Percentiles rank a stretch among this genome's conserved stretches.
phyloP scores from a whole-genome alignment of 441 rosid genomes.

The Omphalea diandra region DNA sequence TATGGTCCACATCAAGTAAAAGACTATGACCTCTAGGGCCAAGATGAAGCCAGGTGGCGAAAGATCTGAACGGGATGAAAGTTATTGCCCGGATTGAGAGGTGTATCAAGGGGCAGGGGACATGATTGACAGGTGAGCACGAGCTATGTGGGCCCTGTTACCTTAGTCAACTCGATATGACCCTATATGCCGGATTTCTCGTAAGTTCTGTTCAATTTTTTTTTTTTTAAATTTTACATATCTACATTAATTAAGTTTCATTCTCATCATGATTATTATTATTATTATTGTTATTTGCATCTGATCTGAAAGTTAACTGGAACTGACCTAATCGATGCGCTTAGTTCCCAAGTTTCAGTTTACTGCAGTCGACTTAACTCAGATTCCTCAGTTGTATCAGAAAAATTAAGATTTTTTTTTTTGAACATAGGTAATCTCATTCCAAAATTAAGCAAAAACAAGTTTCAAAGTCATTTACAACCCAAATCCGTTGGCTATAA shows the following conservation, averaged over 20 bases:
- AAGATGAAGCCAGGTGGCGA: background rate
- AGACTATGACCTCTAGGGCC: constrained; percentile 1
- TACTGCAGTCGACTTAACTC: background rate
- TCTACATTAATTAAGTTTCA: background rate
- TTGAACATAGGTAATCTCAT: background rate
- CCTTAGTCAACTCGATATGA: constrained; percentile 13
- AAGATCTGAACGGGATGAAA: background rate
- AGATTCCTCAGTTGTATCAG: constrained; percentile 6
- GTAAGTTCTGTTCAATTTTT: constrained; percentile 8
- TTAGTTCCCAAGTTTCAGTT: constrained; percentile 3
- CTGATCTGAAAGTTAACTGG: background rate
- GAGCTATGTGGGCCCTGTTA: constrained; percentile 13
- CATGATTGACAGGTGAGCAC: constrained; percentile 50
- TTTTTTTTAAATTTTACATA: background rate
- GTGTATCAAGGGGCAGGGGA: constrained; percentile 23
- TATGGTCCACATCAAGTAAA: constrained; percentile 26
- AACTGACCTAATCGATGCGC: constrained; percentile 3
- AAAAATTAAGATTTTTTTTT: background rate
- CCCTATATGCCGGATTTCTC: constrained; percentile 17
- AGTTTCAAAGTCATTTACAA: too few species aligned
- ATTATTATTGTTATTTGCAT: background rate
- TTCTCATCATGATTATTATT: background rate
- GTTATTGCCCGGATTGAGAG: constrained; percentile 16
- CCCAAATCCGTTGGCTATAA: too few species aligned
- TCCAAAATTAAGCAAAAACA: too few species aligned